A percentile compares a stretch with the other conserved stretches of the same genome.
Conservation (phyloP, 768 basidiomycete species). For the Amanita rubescens region DNA sequence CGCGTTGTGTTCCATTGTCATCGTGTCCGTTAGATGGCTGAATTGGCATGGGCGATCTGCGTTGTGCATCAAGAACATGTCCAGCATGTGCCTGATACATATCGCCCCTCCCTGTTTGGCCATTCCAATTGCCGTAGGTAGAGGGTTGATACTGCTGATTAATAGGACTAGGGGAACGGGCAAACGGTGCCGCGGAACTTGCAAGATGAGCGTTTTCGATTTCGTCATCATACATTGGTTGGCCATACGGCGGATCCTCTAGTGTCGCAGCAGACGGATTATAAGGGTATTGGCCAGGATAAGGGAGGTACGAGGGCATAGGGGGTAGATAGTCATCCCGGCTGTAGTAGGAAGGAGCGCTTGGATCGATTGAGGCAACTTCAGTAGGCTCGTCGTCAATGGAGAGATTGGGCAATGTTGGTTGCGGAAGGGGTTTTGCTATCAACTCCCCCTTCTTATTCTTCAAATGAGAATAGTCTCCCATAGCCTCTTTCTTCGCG, state of each 20-base stretch:
- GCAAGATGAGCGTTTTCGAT: conserved; percentile 60
- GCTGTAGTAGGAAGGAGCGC: conserved; percentile 47
- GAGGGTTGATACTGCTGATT: not conserved
- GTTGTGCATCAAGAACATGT: conserved; percentile 21
- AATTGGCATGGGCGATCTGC: conserved; percentile 13
- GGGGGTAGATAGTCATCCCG: conserved; percentile 57
- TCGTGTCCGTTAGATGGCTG: conserved; percentile 22
- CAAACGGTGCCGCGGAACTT: conserved; percentile 50
- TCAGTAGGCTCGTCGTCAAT: conserved; percentile 69
- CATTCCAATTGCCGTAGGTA: not conserved
- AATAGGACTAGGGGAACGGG: conserved; percentile 27
- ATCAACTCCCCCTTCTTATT: conserved; percentile 87
- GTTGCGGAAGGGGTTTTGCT: conserved; percentile 79
- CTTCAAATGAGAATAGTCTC: conserved; percentile 87
- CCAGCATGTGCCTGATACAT: conserved; percentile 46
- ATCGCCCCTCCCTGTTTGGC: conserved; percentile 27
- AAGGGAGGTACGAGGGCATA: conserved; percentile 76
- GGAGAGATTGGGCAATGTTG: conserved; percentile 89
- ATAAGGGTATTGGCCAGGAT: conserved; percentile 51
- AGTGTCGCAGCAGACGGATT: conserved; percentile 53
- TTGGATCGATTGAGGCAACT: conserved; percentile 41
- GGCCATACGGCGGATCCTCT: conserved; percentile 39
- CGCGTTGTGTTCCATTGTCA: conserved; percentile 18
- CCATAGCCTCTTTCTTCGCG: conserved; percentile 86
- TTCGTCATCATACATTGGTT: conserved; percentile 60